Percentiles rank a stretch among this genome's conserved stretches.
phyloP scores from a whole-genome alignment of 2,329 filamentous ascomycete genomes.

The Rosellinia necatrix region DNA sequence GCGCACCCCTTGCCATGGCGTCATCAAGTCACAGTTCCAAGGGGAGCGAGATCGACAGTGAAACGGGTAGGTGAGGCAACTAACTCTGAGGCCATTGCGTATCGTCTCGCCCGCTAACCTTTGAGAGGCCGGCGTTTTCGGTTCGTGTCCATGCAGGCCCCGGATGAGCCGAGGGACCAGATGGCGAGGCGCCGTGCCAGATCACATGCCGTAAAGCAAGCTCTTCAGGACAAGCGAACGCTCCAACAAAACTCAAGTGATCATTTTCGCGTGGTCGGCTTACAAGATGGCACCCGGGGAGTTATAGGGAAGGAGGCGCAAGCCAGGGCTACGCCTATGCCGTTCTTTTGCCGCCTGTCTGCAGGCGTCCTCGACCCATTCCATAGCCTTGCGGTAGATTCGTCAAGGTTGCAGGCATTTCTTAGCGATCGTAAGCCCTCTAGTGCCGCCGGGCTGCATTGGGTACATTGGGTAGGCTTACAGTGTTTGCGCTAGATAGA shows the following conservation, averaged over 20 bases:
- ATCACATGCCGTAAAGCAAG: constrained; percentile 40
- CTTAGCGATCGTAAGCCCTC: constrained; percentile 30
- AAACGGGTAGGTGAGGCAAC: constrained; percentile 6
- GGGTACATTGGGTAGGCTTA: constrained; percentile 23
- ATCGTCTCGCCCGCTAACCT: constrained; percentile 19
- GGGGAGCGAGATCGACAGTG: not conserved
- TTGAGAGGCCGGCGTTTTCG: constrained; percentile 8
- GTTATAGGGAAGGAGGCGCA: not conserved
- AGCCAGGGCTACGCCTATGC: not conserved
- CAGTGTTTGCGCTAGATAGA: constrained; percentile 17
- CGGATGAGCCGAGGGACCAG: constrained; percentile 28
- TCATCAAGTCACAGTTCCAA: not conserved
- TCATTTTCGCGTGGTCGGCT: constrained; percentile 34
- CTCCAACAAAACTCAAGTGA: constrained; percentile 32
- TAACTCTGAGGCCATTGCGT: not conserved
- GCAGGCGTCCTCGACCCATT: constrained; percentile 28
- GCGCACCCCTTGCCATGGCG: too few relatives aligned
- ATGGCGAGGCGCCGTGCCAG: constrained; percentile 34
- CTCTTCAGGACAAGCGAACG: constrained; percentile 38
- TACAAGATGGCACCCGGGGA: constrained; percentile 12
- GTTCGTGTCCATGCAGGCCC: constrained; percentile 25
- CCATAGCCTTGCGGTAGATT: constrained; percentile 30
- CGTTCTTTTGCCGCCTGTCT: constrained; percentile 10
- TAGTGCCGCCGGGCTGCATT: not conserved
- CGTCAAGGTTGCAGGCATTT: constrained; percentile 30